Conservation (phyloP, 73 alveolate genomes). For the Stentor coeruleus region DNA sequence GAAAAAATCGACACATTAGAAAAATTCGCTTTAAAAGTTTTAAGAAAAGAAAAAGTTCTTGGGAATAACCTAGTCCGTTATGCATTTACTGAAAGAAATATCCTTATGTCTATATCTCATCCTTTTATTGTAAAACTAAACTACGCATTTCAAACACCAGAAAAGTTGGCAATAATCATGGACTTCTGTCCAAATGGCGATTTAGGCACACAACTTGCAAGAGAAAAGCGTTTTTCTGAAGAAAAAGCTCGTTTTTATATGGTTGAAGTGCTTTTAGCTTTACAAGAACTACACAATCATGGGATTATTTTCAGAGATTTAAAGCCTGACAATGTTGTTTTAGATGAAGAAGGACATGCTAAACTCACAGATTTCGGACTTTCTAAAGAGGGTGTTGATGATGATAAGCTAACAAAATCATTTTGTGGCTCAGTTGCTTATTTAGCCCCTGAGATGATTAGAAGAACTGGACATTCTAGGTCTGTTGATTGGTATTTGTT, state of each 20-base stretch:
- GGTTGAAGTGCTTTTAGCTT: constrained; percentile 57
- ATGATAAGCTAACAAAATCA: constrained; percentile 39
- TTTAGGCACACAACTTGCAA: constrained; percentile 53
- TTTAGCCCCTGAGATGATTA: constrained; percentile 81
- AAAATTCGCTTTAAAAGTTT: not conserved
- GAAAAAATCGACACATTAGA: not conserved
- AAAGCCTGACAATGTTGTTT: constrained; percentile 73
- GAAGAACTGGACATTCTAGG: constrained; percentile 24
- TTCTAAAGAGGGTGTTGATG: constrained; percentile 52
- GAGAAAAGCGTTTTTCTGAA: constrained; percentile 47
- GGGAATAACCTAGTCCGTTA: not conserved
- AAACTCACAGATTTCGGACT: constrained; percentile 78
- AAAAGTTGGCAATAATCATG: constrained; percentile 54
- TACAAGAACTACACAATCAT: constrained; percentile 66
- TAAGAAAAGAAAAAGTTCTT: constrained; percentile 15
- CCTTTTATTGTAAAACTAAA: constrained; percentile 66
- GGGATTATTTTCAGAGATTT: constrained; percentile 69
- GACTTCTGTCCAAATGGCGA: constrained; percentile 79
- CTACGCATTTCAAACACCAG: constrained; percentile 64
- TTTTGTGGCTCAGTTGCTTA: constrained; percentile 61
- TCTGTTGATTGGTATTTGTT: constrained; percentile 40
- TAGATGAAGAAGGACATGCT: constrained; percentile 78
- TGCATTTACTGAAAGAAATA: constrained; percentile 54
- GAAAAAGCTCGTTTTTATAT: constrained; percentile 58
- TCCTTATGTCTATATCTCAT: constrained; percentile 51